phyloP scores from a whole-genome alignment of 176 grass and related monocot species.

The Phyllostachys edulis region DNA sequence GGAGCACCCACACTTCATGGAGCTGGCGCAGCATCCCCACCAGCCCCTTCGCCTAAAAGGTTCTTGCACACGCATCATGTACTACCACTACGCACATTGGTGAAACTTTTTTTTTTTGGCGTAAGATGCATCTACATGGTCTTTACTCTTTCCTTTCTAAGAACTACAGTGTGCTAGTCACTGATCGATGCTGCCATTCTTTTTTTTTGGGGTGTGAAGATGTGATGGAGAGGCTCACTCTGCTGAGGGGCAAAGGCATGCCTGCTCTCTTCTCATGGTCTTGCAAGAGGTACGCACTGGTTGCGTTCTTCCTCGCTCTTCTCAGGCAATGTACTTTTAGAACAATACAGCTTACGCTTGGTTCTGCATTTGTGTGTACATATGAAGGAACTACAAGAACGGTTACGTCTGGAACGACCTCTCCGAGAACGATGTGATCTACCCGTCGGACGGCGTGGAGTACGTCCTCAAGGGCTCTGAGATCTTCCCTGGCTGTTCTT shows the following conservation, averaged over 20 bases:
- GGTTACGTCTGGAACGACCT: conserved; percentile 99
- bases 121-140: neutral
- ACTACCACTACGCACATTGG: neutral
- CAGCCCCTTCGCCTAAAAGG: conserved; percentile 93
- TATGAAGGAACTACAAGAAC: conserved; percentile 93
- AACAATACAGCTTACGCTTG: neutral
- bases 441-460: conserved; percentile 90
- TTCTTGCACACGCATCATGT: neutral
- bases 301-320: neutral
- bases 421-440: conserved; percentile 84
- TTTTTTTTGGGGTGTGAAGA: conserved; percentile 30
- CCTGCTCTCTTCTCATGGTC: conserved; percentile 95
- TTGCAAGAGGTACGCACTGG: conserved; percentile 70
- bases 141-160: neutral
- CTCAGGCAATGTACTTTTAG: too few species aligned
- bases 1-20: conserved; percentile 98
- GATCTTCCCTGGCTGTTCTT: conserved; percentile 73
- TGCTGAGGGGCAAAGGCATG: conserved; percentile 92
- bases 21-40: conserved; percentile 74
- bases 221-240: conserved; percentile 74
- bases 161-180: neutral
- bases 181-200: neutral
- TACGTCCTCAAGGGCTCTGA: conserved; percentile 99
- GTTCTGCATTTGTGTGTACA: neutral
- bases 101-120: too few species aligned